Evolutionary conservation across 257 asterid genomes (phyloP), one percentile per base, ranked within the genome.

Genomic region (Primulina tabacum): DNA sequence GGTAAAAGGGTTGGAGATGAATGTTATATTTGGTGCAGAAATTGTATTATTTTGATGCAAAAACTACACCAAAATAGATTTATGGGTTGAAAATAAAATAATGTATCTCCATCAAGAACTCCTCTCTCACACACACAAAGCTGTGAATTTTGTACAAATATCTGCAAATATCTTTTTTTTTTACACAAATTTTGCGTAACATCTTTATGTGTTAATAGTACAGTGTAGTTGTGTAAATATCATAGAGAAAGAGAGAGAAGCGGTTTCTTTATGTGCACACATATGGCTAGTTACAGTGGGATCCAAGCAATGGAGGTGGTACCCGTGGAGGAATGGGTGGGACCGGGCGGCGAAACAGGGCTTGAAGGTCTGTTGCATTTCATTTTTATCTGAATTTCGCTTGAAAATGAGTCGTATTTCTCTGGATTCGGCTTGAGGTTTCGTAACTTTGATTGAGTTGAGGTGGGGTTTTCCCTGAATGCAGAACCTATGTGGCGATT

Each of bases 401-500:
- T 64, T 65, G 80, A 82, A 75, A 82, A 81, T 79, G 64, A 35
- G 78, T 62, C 64, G 28, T 35, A 69, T 67, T 77, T 76, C 60
- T 4, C 76, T 71, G 75, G 65, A 37, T 60, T 70, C 50, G 63
- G 66, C 62, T 26, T 50, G 50, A 30, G 18, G 5, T 53, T 29
- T 38, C 50, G 86, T 75, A 77, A 75, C 77, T 79, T 77, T 81
- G 84, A 76, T 76, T 71, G 76, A 64, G 71, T 74, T 60, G 79
- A 40, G 64, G 75, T 72, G 73, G 67, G 72, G 72, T 82, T 83
- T 72, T 64, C 4, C 16, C 74, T 72, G 77, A 81, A 83, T 90
- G 97, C 90, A 94, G 99, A 94, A 83, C 93, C 92, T 70, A 87
- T 88, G 97, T 89, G 98, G 98, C 95, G 87, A 74, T 77, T 91